Evolutionary conservation across 2,329 filamentous ascomycete species (phyloP), one percentile per base, ranked within the genome.

Genomic region (Phialemonium atrogriseum): DNA sequence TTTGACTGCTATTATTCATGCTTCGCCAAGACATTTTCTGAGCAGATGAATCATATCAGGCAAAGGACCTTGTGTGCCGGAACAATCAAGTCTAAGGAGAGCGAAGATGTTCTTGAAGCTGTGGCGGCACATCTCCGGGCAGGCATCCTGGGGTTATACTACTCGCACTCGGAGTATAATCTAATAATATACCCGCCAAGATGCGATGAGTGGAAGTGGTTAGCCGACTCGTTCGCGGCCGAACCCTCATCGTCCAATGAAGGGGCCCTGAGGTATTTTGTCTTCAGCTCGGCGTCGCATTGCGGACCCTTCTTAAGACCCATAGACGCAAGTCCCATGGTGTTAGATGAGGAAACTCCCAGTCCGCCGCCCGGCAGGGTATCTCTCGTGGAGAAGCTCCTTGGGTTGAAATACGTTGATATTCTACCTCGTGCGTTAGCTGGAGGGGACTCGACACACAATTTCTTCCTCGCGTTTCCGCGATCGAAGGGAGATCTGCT

Each of bases 391-490:
- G 34, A 42, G 27, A 31, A 30, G 5, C 37, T 53, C n/a, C 47
- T 49, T 14, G 25, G 31, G 2, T 42, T 59, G 12, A 47, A 52
- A 10, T 60, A 58, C 27, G 37, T 51, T 9, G 36, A 42, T 7
- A 49, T 61, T 2, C n/a, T n/a, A n/a, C n/a, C n/a, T n/a, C n/a
- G n/a, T n/a, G n/a, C n/a, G n/a, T n/a, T n/a, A n/a, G n/a, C n/a
- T n/a, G n/a, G 11, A 3, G 19, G 11, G 8, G 14, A 22, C 12
- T 11, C 36, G 10, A 43, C 40, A 1, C 50, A 54, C 28, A 49
- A 47, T 15, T 66, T 73, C 40, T 74, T 64, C 37, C 45, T 77
- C 2, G 51, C 64, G 3, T 74, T 74, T 30, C 68, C 71, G 1
- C 42, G 45, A 0, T 51, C 55, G 3, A 51, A 52, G 17, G 35